Evolutionary conservation across 129 eudicot species (phyloP).

Genomic region (Artemisia tridentata): DNA sequence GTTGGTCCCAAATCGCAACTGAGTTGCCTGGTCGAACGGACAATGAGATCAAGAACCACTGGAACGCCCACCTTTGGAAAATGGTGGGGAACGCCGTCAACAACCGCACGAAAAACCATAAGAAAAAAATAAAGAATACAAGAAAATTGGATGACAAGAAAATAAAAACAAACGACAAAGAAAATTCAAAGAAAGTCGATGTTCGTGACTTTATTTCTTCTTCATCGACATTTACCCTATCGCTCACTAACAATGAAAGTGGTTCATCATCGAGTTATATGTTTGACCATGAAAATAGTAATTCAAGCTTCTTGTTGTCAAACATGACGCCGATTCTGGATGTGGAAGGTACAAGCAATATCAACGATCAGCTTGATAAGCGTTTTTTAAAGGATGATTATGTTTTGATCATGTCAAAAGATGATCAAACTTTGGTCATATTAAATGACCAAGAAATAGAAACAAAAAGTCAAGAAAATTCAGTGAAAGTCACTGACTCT

Average conservation of each 20-base stretch:
- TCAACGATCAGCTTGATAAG: not conserved
- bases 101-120: not conserved
- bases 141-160: not conserved
- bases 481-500: too few species aligned
- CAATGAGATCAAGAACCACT: slow-evolving; percentile 21
- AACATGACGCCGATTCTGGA: not conserved
- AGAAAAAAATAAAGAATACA: not conserved
- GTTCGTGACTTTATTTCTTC: not conserved
- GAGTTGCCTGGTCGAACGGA: slow-evolving; percentile 16
- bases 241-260: not conserved
- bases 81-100: not conserved
- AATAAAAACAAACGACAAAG: not conserved
- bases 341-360: not conserved
- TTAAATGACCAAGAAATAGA: too few species aligned
- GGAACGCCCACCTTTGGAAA: slow-evolving; percentile 20
- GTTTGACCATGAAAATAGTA: not conserved
- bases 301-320: not conserved
- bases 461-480: too few species aligned
- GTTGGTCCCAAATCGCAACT: slow-evolving; percentile 17
- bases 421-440: not conserved
- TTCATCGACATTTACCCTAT: not conserved
- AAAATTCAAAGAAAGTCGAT: not conserved
- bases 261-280: not conserved
- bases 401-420: not conserved
- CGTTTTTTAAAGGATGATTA: not conserved